Evolutionary conservation across 306 rosid species (phyloP).

Genomic region (Corylus heterophylla): DNA sequence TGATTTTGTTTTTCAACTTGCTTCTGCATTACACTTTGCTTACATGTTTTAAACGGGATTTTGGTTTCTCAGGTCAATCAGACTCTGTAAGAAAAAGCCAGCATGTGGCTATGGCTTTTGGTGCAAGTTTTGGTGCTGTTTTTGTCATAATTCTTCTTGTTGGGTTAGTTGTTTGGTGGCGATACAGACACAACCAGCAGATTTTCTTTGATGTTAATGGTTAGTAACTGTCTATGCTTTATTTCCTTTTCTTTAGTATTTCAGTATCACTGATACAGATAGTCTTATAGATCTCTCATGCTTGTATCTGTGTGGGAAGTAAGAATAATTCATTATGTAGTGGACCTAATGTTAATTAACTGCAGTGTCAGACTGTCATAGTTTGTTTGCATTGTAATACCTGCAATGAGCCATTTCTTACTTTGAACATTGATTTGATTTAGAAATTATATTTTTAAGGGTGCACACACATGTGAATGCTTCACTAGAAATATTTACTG

Average conservation of each 20-base stretch:
- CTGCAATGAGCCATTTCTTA: not conserved
- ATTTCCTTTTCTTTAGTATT: not conserved
- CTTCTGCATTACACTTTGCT: conserved; percentile 12
- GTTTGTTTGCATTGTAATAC: not conserved
- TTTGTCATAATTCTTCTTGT: conserved; percentile 56
- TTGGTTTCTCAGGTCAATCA: conserved; percentile 56
- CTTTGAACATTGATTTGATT: not conserved
- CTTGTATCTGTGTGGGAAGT: conserved; percentile 14
- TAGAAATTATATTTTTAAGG: conserved; percentile 3
- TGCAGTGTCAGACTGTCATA: not conserved
- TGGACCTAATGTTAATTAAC: not conserved
- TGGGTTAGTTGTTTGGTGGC: conserved; percentile 80
- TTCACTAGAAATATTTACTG: not conserved
- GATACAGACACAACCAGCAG: conserved; percentile 86
- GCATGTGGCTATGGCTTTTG: conserved; percentile 72
- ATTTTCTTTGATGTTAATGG: conserved; percentile 97
- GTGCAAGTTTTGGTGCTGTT: conserved; percentile 83
- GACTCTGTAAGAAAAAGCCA: conserved; percentile 55
- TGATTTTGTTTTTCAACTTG: conserved; percentile 1
- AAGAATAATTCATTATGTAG: not conserved
- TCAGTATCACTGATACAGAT: not conserved
- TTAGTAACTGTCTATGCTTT: conserved; percentile 31
- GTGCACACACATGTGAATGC: not conserved
- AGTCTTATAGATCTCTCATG: not conserved
- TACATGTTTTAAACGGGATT: conserved; percentile 27